Evolutionary conservation across 139 green algal genomes (phyloP), one percentile per base, ranked within the genome.

Genomic region (Auxenochlorella pyrenoidosa): DNA sequence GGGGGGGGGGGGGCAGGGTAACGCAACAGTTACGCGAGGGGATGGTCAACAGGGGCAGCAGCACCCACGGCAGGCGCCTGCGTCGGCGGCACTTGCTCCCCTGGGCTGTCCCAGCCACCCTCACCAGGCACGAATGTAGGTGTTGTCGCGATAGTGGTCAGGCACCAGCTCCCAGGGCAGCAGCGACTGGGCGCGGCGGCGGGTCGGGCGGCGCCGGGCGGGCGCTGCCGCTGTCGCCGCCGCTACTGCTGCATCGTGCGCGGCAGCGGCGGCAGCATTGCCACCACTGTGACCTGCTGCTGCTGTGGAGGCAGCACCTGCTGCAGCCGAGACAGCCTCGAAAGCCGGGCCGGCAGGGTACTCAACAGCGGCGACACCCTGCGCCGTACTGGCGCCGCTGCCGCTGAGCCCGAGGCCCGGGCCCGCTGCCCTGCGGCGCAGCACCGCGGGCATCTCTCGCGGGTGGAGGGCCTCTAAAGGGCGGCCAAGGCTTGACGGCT

Each of bases 121-220:
- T 12, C 80, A 85, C 80, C 80, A 85, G 80, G 36, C 30, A 0
- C 36, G 63, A 12, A 85, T 85, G 80, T 77, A 70, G 5, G 63
- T 40, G 63, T 83, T 83, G 78, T 85, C 80, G 21, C 43, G 36
- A 16, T 85, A 85, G 41, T 90, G 82, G 19, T 68, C 44, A 26
- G 87, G 87, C 22, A 43, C 40, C 40, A 75, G 40, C 80, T 85
- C 80, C 18, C 38, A 60, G 3, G 80, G 63, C 40, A 85, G 87
- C 81, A 78, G 70, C 34, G 34, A 78, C 38, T 34, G 68, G 38
- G 40, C 65, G 41, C n/a, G 58, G 21, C 32, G 38, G 28, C 36
- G 40, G 21, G 38, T 38, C 15, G 79, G n/a, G 13, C 76, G 60
- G 79, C 79, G 79, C 58, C 41, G 60, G 0, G 19, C 38, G 8